Evolutionary conservation across 345 rosid genomes (phyloP).

Genomic region (Eucalyptus erythrocorys): DNA sequence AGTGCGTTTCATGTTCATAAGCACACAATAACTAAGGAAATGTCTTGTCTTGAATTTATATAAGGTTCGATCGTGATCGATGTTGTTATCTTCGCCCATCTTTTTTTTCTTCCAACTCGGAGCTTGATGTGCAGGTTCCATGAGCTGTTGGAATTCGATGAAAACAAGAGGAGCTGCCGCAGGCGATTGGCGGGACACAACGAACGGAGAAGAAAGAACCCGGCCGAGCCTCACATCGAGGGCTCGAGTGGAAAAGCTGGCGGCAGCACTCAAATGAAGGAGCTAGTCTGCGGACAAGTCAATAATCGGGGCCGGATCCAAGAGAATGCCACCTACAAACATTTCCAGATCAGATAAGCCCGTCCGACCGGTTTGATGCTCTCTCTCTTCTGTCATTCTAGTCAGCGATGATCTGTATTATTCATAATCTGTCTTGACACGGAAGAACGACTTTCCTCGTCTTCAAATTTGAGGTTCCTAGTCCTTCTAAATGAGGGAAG

Average conservation of each 20-base stretch:
- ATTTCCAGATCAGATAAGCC: constrained; percentile 27
- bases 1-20: not conserved
- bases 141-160: constrained; percentile 37
- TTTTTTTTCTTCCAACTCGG: not conserved
- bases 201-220: constrained; percentile 40
- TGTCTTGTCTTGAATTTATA: not conserved
- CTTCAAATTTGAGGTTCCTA: not conserved
- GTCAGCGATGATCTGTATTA: not conserved
- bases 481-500: not conserved
- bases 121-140: constrained; percentile 27
- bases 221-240: constrained; percentile 15
- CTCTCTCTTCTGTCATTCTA: constrained; percentile 55
- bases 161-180: constrained; percentile 1
- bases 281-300: constrained; percentile 14
- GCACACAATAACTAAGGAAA: not conserved
- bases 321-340: constrained; percentile 26
- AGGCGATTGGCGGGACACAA: constrained; percentile 51
- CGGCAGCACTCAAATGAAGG: constrained; percentile 2
- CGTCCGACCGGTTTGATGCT: constrained; percentile 5
- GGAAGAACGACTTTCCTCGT: not conserved
- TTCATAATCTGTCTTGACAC: not conserved
- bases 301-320: constrained; percentile 25
- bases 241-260: constrained; percentile 16
- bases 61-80: not conserved
- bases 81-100: not conserved